Base-by-base conservation (phyloP, 2,329 filamentous ascomycete species). In the Talaromyces pinophilus region DNA sequence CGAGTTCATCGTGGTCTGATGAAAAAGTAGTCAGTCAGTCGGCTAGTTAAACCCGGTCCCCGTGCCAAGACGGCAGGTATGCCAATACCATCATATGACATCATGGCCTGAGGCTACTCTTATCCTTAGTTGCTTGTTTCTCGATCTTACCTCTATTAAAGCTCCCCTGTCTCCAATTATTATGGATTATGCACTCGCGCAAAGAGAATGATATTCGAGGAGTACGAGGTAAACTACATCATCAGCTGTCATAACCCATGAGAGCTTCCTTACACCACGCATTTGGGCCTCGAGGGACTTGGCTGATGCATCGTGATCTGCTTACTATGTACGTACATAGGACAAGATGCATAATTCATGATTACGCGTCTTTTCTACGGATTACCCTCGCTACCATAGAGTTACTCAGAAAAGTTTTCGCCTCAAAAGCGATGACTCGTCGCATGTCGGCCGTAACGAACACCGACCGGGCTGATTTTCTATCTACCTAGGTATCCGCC, bases 71-170 rank as follows among this genome's bases (percentile, higher is more conserved):
- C 50, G 48, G 19, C 7, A 30, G 28, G 28, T 7, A 54, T 54
- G 50, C 50, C 22, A 54, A 54, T 54, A 28, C 50, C 22, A 54
- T 54, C 50, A 30, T 54, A 54, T 54, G 50, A 54, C 50, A 33
- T 54, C 50, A 54, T 33, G 15, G 25, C 50, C 19, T 48, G 44
- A 48, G 44, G 44, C 44, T 22, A 2, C 40, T n/a, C 15, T 44
- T 44, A n/a, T 19, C 15, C 2, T 44, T 44, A 19, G 19, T 19
- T 19, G 2, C 40, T n/a, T 42, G 38, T 40, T 42, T 19, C 40
- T 44, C 17, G 42, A 19, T 44, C 17, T 42, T 42, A 42, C 40
- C 7, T 44, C 42, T 15, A 38, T 38, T 35, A 10, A 35, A 35
- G 8, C 1, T 11, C 35, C 35, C 11, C 35, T 13, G 33, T 38